Base-by-base conservation (phyloP, 75 land plant genomes). In the Ceratopteris richardii region DNA sequence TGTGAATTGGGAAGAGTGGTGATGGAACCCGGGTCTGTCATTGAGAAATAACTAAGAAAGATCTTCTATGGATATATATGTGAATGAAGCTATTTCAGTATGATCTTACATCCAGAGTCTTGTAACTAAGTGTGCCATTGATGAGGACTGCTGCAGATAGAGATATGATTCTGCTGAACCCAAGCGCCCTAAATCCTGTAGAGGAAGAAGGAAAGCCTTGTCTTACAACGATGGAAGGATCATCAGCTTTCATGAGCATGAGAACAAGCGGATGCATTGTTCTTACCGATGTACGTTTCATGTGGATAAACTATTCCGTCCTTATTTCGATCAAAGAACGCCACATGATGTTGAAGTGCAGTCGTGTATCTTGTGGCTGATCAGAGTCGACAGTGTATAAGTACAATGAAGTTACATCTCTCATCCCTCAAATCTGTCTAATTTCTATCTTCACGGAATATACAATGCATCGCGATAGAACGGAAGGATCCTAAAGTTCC, bases 21-120 rank as follows among this genome's bases (percentile, higher is more conserved):
- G 55, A 56, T 16, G 73, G 68, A 13, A 67, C 22, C 50, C 18
- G 50, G 50, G 2, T 46, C 17, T 18, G 50, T n/a, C 22, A 3
- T 5, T 46, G 22, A 17, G n/a, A n/a, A n/a, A n/a, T n/a, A n/a
- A n/a, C n/a, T n/a, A 2, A 2, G 3, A 18, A 46, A 21, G 50
- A 17, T 46, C 22, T 46, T 18, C 13, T n/a, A 21, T 4, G 3
- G 18, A 46, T 5, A 46, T 40, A 14, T 40, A 40, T 10, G 9
- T 10, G 42, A 9, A 9, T 14, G 14, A 10, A 14, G 42, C 42
- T 14, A 40, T 10, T 40, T 14, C 14, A 10, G 4, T 46, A n/a
- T 2, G 50, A 14, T 58, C 82, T 60, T 72, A 88, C 94, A n/a
- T 78, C 94, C 1, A 67, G 74, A 44, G 96, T 87, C 0, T 70